Conservation (phyloP, 257 asterid species). For the Eucommia ulmoides region DNA sequence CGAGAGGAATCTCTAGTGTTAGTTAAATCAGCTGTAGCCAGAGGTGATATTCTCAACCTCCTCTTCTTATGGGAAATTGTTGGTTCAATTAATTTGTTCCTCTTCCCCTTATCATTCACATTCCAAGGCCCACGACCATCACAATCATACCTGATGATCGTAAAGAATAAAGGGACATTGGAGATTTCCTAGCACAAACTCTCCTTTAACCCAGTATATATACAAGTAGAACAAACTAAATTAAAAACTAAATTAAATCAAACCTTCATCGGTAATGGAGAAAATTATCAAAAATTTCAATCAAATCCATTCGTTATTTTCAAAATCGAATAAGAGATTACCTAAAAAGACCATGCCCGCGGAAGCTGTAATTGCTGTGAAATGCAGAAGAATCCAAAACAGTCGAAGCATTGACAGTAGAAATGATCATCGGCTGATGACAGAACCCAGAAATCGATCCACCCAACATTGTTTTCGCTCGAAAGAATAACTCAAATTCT, state of each 20-base stretch:
- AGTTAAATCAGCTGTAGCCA: conserved; percentile 52
- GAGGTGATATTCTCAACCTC: conserved; percentile 45
- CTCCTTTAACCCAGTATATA: conserved; percentile 26
- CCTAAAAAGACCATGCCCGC: conserved; percentile 17
- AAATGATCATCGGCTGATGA: conserved; percentile 22
- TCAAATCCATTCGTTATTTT: conserved; percentile 10
- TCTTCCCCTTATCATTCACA: conserved; percentile 39
- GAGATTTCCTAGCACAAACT: conserved; percentile 35
- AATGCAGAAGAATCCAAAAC: conserved; percentile 22
- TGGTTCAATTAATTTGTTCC: conserved; percentile 19
- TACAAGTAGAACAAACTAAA: conserved; percentile 17
- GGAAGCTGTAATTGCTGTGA: conserved; percentile 9
- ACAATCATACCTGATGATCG: conserved; percentile 62
- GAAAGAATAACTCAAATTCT: conserved; percentile 11
- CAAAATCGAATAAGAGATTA: conserved; percentile 15
- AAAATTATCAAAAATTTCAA: neutral
- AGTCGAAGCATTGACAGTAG: conserved; percentile 19
- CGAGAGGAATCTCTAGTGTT: conserved; percentile 34
- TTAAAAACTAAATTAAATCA: neutral
- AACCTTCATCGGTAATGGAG: too few relatives aligned
- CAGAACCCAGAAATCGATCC: conserved; percentile 26
- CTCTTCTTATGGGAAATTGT: conserved; percentile 34
- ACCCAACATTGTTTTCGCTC: conserved; percentile 29
- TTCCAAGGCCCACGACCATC: conserved; percentile 51
- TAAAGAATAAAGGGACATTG: conserved; percentile 50